Percentiles rank a stretch among this genome's conserved stretches.
These are phyloP conservation scores for Sclerospora graminicola DNA, from an alignment of 352 stramenopile species.

Conservation along the genomic window DNA sequence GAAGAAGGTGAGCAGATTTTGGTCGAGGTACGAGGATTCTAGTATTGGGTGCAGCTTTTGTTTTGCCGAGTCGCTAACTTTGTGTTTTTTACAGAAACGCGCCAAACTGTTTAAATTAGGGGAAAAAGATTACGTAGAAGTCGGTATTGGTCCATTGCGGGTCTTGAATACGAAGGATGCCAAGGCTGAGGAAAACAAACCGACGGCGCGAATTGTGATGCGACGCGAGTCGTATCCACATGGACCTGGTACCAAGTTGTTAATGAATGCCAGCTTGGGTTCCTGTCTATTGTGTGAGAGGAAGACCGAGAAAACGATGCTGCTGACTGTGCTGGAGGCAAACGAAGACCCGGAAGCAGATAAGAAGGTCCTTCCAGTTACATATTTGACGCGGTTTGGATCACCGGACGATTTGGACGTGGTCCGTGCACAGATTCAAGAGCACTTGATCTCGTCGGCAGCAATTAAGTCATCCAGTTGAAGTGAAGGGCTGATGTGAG, in stretches of 20 bases:
- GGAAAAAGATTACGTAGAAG: constrained; percentile 62
- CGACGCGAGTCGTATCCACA: constrained; percentile 63
- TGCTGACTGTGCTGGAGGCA: constrained; percentile 51
- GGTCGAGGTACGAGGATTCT: constrained; percentile 35
- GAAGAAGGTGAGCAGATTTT: constrained; percentile 65
- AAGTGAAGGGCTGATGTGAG: constrained; percentile 7
- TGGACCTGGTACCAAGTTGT: constrained; percentile 64
- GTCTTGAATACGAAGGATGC: constrained; percentile 42
- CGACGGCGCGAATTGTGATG: constrained; percentile 61
- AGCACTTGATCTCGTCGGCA: constrained; percentile 25
- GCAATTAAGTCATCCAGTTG: constrained; percentile 18
- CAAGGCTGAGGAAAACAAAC: constrained; percentile 27
- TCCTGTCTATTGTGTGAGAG: constrained; percentile 53
- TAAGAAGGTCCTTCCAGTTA: constrained; percentile 49
- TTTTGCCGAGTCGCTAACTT: neutral
- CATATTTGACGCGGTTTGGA: constrained; percentile 61
- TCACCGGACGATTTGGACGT: constrained; percentile 45
- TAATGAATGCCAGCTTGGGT: constrained; percentile 57
- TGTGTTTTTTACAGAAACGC: constrained; percentile 35
- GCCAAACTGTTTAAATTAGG: constrained; percentile 75
- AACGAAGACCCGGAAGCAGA: constrained; percentile 21
- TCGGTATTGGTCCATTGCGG: constrained; percentile 62
- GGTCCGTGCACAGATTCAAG: constrained; percentile 35
- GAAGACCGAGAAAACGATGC: constrained; percentile 72
- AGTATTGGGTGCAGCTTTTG: neutral